Evolutionary conservation across 768 basidiomycete genomes (phyloP).

Genomic region (Lyophyllum decastes): DNA sequence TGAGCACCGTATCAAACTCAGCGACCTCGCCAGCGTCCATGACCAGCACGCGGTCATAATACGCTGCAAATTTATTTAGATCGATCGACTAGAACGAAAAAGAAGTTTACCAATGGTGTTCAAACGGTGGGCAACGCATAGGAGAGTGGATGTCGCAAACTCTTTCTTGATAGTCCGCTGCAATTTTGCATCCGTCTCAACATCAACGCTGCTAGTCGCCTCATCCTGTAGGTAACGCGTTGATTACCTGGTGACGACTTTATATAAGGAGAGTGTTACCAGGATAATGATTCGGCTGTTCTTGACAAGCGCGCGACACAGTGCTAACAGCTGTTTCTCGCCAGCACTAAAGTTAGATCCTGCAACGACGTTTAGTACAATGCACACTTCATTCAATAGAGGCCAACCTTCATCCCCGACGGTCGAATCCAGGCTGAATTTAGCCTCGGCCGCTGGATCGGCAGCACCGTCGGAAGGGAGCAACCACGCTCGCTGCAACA

Average conservation of each 20-base stretch:
- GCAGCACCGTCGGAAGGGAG: conserved; percentile 48
- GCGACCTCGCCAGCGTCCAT: conserved; percentile 71
- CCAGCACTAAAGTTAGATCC: conserved; percentile 67
- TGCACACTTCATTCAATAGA: not conserved
- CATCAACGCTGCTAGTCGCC: conserved; percentile 62
- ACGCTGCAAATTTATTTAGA: conserved; percentile 31
- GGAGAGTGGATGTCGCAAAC: conserved; percentile 52
- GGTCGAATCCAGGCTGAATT: conserved; percentile 64
- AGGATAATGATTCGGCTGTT: conserved; percentile 59
- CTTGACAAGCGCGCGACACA: conserved; percentile 64
- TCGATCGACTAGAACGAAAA: not conserved
- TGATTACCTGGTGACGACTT: too few relatives aligned
- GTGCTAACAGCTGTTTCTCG: conserved; percentile 64
- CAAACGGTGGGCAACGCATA: conserved; percentile 59
- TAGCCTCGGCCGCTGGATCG: conserved; percentile 51
- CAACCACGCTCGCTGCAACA: conserved; percentile 61
- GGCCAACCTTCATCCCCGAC: conserved; percentile 64
- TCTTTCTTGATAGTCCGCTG: conserved; percentile 66
- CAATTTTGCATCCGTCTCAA: conserved; percentile 61
- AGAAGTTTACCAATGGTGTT: conserved; percentile 53
- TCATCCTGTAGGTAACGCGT: conserved; percentile 46
- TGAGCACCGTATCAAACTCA: conserved; percentile 75
- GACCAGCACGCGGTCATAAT: conserved; percentile 72
- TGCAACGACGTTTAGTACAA: conserved; percentile 17
- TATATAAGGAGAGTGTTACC: conserved; percentile 30